phyloP scores from a whole-genome alignment of 139 green algal genomes.

The Microglena sp. region DNA sequence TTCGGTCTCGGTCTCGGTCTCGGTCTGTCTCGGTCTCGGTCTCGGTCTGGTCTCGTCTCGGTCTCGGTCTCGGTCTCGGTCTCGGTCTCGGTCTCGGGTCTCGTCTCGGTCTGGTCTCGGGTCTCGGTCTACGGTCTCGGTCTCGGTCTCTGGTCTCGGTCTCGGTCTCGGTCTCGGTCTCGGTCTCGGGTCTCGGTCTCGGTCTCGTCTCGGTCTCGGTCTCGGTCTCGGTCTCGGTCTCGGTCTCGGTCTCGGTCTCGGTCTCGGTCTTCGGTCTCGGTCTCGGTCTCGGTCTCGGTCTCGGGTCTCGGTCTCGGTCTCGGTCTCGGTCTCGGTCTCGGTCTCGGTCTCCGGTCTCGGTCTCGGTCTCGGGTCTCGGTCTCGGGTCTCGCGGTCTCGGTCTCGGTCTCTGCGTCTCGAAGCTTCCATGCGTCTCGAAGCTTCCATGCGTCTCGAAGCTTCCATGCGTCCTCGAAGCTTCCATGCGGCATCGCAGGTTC shows the following conservation, averaged over 20 bases:
- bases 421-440: no score
- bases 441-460: no score
- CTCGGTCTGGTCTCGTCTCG: background rate
- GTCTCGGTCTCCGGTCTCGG: background rate
- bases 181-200: background rate
- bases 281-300: background rate
- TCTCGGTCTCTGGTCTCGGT: background rate
- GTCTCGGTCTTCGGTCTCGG: background rate
- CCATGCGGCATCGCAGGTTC: no score
- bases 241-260: background rate
- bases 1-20: background rate
- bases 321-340: background rate
- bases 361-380: background rate
- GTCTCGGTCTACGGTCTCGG: background rate
- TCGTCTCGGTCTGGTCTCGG: background rate
- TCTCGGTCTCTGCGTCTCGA: no score
- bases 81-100: background rate
- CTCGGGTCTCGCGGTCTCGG: background rate
- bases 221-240: background rate
- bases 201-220: background rate
- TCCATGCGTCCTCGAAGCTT: no score
- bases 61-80: background rate
- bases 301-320: conserved; percentile 2
- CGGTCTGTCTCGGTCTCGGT: background rate
- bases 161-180: background rate